Evolutionary conservation across 306 rosid species (phyloP).

Genomic region (Gillenia trifoliata): DNA sequence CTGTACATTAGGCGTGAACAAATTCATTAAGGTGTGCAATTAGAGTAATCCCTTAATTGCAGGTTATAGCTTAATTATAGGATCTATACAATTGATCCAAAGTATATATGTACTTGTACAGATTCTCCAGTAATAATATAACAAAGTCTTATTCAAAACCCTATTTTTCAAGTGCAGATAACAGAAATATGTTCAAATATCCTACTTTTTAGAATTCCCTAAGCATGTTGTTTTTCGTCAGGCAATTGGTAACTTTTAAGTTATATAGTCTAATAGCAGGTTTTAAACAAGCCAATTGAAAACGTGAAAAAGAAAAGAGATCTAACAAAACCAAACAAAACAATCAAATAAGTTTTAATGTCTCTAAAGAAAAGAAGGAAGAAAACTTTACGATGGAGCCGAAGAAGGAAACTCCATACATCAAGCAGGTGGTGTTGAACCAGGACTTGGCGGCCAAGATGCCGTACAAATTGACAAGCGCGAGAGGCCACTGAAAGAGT

Average conservation of each 20-base stretch:
- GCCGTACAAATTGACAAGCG: slow-evolving; percentile 53
- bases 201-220: neutral
- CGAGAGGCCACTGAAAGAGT: slow-evolving; percentile 77
- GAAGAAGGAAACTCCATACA: slow-evolving; percentile 60
- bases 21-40: no score
- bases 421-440: slow-evolving; percentile 75
- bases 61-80: no score
- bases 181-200: neutral
- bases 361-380: neutral
- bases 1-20: no score
- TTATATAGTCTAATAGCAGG: neutral
- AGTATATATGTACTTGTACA: no score
- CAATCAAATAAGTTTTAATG: neutral
- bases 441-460: slow-evolving; percentile 52
- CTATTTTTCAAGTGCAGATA: no score
- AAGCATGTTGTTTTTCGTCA: neutral
- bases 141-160: no score
- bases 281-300: neutral
- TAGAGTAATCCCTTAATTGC: no score
- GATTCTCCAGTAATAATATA: no score
- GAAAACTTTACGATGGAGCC: slow-evolving; percentile 58
- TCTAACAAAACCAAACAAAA: neutral
- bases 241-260: neutral
- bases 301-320: neutral
- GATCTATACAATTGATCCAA: no score